Percentiles rank a stretch among this genome's conserved stretches.
Conservation (phyloP, 306 rosid genomes). For the Sicyos baderoa region DNA sequence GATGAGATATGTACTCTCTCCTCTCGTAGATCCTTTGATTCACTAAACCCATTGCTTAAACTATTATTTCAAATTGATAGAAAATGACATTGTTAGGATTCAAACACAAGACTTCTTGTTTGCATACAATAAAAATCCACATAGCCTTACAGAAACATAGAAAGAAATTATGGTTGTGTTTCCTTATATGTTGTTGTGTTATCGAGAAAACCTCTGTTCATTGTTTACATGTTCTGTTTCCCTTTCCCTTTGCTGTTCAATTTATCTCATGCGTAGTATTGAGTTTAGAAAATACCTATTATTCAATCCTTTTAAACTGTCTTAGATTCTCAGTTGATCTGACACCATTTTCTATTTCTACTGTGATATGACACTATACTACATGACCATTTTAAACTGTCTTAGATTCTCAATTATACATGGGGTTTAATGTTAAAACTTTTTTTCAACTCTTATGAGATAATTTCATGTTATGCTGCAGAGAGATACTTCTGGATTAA, state of each 20-base stretch:
- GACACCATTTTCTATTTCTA: neutral
- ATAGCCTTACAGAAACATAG: neutral
- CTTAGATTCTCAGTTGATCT: neutral
- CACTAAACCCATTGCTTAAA: neutral
- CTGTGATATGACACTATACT: neutral
- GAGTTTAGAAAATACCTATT: neutral
- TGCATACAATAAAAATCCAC: neutral
- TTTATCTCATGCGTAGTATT: neutral
- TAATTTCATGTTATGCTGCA: constrained; percentile 43
- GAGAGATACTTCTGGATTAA: constrained; percentile 75
- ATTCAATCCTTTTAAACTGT: neutral
- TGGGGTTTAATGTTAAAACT: neutral
- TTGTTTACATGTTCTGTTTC: too few relatives aligned
- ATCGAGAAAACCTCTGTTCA: neutral
- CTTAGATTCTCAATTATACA: too few relatives aligned
- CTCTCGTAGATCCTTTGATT: neutral
- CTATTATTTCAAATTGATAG: neutral
- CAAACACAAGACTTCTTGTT: neutral
- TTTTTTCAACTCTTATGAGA: neutral
- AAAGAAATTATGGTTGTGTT: neutral
- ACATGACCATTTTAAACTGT: neutral
- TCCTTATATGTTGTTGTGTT: neutral
- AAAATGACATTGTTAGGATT: neutral
- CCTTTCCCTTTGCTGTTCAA: too few relatives aligned
- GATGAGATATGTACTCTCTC: neutral